Evolutionary conservation across 2,329 filamentous ascomycete species (phyloP), one percentile per base, ranked within the genome.

Genomic region (Aspergillaceae sp.): DNA sequence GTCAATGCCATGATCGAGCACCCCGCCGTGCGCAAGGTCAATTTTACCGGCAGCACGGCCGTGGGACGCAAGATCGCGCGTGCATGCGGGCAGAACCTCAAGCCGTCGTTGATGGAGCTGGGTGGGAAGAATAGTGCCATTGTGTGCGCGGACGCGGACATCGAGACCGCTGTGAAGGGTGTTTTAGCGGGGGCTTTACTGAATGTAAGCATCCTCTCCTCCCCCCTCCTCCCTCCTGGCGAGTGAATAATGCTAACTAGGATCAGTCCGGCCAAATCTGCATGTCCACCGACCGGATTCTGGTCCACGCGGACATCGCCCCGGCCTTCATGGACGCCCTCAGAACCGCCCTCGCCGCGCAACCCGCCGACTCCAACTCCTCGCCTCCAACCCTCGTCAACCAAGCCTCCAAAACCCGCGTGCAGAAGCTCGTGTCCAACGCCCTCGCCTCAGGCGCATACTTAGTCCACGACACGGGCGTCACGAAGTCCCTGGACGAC

Each of bases 51-150:
- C 7, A 83, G 78, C 54, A 86, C 84, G 0, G 69, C 72, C 0
- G 78, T 87, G 0, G 86, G 86, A 4, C 76, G 79, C 41, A 79
- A 87, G 60, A 80, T 92, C 47, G 83, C 79, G 9, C 71, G 73
- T 11, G 70, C 77, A 19, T 84, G 84, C 0, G 87, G 83, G 11
- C 76, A 83, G 59, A 70, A 83, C 51, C 71, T 92, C 37, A 94
- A 92, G 71, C 87, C 86, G 0, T 77, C 84, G 2, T 69, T 92
- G 2, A 77, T 92, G 64, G 88, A 94, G 64, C 73, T 94, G 1
- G 88, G 88, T 4, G 87, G 87, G 36, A 94, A 94, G 66, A 84
- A 85, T 1, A 80, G 80, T 1, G 80, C 84, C 1, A 86, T 94
- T 52, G 81, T 94, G 0, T 83, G 84, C 62, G 80, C 83, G 33